Base-by-base conservation (phyloP, 2,329 filamentous ascomycete genomes). In the Penicillium crustosum region DNA sequence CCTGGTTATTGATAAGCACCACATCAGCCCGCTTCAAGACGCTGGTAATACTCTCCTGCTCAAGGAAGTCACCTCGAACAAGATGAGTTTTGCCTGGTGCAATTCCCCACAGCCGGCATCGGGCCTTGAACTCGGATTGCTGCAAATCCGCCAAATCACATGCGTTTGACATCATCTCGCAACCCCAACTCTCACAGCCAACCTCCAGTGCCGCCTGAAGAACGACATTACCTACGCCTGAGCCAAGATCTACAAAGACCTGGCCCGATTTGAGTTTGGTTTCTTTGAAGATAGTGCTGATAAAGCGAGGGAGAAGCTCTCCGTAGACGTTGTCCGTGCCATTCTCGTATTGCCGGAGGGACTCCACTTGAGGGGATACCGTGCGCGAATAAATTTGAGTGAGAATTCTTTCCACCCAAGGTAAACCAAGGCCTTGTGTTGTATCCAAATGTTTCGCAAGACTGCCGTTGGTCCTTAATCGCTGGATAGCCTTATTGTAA, bases 1-100 rank as follows among this genome's bases (percentile, higher is more conserved):
- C 94, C 76, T 97, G 93, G 77, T 99, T 99, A 80, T 99, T 99
- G 68, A 97, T 93, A 27, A 99, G 83, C 19, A 99, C 86, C n/a
- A 97, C 93, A 72, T 99, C 94, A 2, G 94, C 93, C 54, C 88
- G 86, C 73, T 89, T 88, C 49, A 99, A 82, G 8, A 88, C 87
- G 25, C 86, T 82, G 59, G 87, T 82, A 49, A 97, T 91, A 57
- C 82, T 81, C 17, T 83, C 73, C 65, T 89, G 89, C 63, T 87
- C 85, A 10, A 92, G 85, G 69, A 99, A 97, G 71, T 96, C 90
- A 10, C 91, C 94, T 43, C 87, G 81, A 61, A 93, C 85, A 7
- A 99, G 85, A 60, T 86, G 83, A n/a, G 94, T 90, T 59, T 84
- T 81, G 60, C 94, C 94, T 2, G 90, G 85, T 19, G 84, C 82